These are phyloP conservation scores for Melanogaster broomeanus DNA, from an alignment of 768 basidiomycete genomes.

Conservation along the genomic window DNA sequence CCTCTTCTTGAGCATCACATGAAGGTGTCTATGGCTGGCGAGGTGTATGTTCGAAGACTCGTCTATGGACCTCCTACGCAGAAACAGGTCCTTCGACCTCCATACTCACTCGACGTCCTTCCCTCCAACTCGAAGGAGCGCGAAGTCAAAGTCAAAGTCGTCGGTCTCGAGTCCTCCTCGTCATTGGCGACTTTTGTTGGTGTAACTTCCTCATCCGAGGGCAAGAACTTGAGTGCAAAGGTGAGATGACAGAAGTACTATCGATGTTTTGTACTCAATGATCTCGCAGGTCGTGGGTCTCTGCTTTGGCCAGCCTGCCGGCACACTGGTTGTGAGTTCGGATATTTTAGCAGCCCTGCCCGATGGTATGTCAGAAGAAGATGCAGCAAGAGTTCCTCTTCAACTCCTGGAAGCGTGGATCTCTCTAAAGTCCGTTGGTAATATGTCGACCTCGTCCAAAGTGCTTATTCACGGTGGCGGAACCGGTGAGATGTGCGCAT, in stretches of 20 bases:
- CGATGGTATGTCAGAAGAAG: neutral
- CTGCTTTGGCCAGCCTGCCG: neutral
- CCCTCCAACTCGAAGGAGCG: neutral
- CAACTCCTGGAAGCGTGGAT: constrained; percentile 9
- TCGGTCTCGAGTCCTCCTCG: neutral
- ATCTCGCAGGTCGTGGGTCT: neutral
- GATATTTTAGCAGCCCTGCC: neutral
- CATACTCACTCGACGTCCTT: no score
- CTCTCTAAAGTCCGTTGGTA: constrained; percentile 1
- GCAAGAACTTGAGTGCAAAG: neutral
- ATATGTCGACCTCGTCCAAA: constrained; percentile 1
- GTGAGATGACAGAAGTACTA: neutral
- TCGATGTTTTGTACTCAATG: neutral
- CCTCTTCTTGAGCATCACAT: constrained; percentile 12
- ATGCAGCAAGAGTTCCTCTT: constrained; percentile 2
- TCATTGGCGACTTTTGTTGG: neutral
- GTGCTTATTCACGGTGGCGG: constrained; percentile 7
- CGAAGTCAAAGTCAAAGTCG: neutral
- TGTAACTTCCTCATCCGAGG: neutral
- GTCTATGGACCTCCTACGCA: constrained; percentile 7
- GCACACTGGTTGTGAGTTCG: neutral
- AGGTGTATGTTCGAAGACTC: constrained; percentile 15
- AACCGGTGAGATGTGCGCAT: neutral
- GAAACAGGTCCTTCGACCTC: neutral
- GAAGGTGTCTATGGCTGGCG: constrained; percentile 10